These are phyloP conservation scores for Debaryomyces maramus DNA, from an alignment of 805 yeast genomes.

Conservation along the genomic window DNA sequence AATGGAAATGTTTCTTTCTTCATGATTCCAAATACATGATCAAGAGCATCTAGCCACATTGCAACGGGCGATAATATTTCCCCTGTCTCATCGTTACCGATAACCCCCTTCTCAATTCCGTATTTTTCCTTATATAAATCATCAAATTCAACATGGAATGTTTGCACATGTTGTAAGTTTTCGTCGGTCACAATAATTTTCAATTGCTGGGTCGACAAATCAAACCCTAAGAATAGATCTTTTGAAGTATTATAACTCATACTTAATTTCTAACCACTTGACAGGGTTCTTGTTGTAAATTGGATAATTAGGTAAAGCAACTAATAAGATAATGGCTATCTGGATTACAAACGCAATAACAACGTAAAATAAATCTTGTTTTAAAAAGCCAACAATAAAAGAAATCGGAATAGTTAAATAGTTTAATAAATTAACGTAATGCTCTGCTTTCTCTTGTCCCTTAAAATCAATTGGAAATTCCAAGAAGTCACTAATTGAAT, in stretches of 20 bases:
- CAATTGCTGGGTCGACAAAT: conserved; percentile 86
- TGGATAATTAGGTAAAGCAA: conserved; percentile 60
- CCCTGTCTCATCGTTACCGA: conserved; percentile 49
- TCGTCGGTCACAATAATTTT: conserved; percentile 68
- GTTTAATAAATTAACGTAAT: conserved; percentile 23
- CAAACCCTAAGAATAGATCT: conserved; percentile 65
- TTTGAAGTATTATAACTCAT: conserved; percentile 13
- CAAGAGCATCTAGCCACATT: conserved; percentile 90
- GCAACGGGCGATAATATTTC: conserved; percentile 76
- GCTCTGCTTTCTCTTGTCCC: conserved; percentile 50
- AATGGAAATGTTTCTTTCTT: conserved; percentile 55
- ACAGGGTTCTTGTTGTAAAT: conserved; percentile 50
- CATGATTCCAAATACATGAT: conserved; percentile 57
- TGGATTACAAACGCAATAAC: conserved; percentile 38
- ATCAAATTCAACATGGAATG: conserved; percentile 74
- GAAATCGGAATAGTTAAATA: conserved; percentile 36
- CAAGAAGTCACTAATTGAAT: conserved; percentile 4
- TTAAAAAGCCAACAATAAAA: conserved; percentile 47
- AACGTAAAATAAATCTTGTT: conserved; percentile 44
- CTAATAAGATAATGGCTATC: conserved; percentile 27
- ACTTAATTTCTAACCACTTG: conserved; percentile 45
- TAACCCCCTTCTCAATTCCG: conserved; percentile 73
- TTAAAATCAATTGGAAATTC: conserved; percentile 50
- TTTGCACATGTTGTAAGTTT: conserved; percentile 50
- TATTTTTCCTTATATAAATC: conserved; percentile 55